Percentiles rank a stretch among this genome's conserved stretches.
phyloP scores from a whole-genome alignment of 768 basidiomycete genomes.

The Hemileccinum rubropunctum region DNA sequence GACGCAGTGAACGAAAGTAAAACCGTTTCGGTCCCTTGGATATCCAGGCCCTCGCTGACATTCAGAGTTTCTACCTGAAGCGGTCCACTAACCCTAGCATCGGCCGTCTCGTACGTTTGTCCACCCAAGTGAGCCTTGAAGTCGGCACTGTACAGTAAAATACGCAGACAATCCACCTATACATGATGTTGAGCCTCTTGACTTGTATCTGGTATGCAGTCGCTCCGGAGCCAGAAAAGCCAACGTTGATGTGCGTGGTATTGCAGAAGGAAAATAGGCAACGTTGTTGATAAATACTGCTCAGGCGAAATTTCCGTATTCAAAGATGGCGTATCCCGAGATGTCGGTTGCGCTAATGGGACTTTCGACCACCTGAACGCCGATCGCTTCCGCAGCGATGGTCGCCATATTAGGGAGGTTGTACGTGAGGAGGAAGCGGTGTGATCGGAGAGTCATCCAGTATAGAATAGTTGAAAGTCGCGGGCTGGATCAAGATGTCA shows the following conservation, averaged over 20 bases:
- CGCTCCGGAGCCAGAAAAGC: slow-evolving; percentile 29
- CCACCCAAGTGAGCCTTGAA: slow-evolving; percentile 55
- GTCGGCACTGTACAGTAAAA: background rate
- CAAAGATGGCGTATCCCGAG: slow-evolving; percentile 64
- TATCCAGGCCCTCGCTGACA: slow-evolving; percentile 43
- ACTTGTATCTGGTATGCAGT: slow-evolving; percentile 36
- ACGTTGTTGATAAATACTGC: slow-evolving; percentile 59
- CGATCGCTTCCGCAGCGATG: slow-evolving; percentile 57
- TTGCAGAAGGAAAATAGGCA: slow-evolving; percentile 45
- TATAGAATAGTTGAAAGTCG: slow-evolving; percentile 53
- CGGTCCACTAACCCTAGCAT: slow-evolving; percentile 41
- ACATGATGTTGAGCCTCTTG: slow-evolving; percentile 51
- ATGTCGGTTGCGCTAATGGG: slow-evolving; percentile 43
- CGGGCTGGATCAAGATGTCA: slow-evolving; percentile 66
- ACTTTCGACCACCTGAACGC: slow-evolving; percentile 49
- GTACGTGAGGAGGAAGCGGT: slow-evolving; percentile 57
- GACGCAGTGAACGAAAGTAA: slow-evolving; percentile 24
- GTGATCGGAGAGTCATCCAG: slow-evolving; percentile 51
- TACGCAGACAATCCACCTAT: background rate
- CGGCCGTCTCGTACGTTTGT: slow-evolving; percentile 52
- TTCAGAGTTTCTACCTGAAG: slow-evolving; percentile 27
- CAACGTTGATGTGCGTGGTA: slow-evolving; percentile 42
- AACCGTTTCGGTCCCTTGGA: slow-evolving; percentile 48
- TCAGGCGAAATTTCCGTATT: slow-evolving; percentile 40
- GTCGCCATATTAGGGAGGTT: slow-evolving; percentile 68